Evolutionary conservation across 2,329 filamentous ascomycete genomes (phyloP), one percentile per base, ranked within the genome.

Genomic region (Cadophora gregata): DNA sequence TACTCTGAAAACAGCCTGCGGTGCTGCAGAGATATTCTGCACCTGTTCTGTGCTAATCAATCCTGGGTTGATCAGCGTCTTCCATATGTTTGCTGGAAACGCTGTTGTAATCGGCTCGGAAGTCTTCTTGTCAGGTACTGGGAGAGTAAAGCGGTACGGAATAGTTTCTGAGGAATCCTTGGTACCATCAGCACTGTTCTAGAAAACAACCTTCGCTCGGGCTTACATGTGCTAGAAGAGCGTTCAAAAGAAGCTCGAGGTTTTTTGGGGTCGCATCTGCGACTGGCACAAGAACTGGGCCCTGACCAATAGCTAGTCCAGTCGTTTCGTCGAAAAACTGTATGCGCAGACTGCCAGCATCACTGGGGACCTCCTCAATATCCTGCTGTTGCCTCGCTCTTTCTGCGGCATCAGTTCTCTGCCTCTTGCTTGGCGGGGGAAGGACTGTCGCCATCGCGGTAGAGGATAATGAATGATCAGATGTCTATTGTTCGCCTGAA

Each of bases 1-100:
- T 27, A 98, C 96, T 74, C 91, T 90, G 83, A 97, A 98, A 0
- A 98, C 91, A 25, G 95, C 93, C 79, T 99, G 95, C 0, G 96
- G 95, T 75, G 89, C 86, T 51, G 87, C 87, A 45, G 84, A 84
- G 29, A 90, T 47, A 79, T 82, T 75, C 48, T 82, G 75, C 4
- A 76, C 70, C 79, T 77, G 74, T 74, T 77, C 75, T 19, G 75
- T 76, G 66, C 71, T 77, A 29, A 77, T 75, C 50, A 77, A 62
- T 21, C 74, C 74, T 6, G 76, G 75, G 47, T 59, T 71, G 27
- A 85, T 79, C 25, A 86, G 77, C 3, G 83, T 81, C 62, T 84
- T 82, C 73, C 84, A 86, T 27, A 78, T 69, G 55, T 77, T 75
- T 16, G 68, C 67, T 16, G 76, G 76, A 33, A 75, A 77, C 27